A percentile compares a stretch with the other conserved stretches of the same genome.
Evolutionary conservation across 805 yeast genomes (phyloP).

Genomic region (Metschnikowia cerradonensis): DNA sequence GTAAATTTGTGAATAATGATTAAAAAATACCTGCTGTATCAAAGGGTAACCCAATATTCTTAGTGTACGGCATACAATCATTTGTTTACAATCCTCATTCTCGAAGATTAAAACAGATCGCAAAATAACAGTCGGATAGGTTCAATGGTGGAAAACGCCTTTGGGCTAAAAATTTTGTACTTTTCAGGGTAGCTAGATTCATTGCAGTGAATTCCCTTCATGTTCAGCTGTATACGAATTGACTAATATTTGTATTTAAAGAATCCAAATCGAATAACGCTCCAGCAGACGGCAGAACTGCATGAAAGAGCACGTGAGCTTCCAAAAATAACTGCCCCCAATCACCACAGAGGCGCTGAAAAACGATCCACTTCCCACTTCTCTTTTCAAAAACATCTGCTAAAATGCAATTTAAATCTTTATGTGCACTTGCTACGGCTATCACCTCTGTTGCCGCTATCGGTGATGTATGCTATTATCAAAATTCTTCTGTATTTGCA

Average conservation of each 20-base stretch:
- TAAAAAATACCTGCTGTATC: background rate
- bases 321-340: conserved; percentile 10
- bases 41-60: too few species aligned
- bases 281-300: background rate
- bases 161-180: background rate
- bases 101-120: conserved; percentile 1
- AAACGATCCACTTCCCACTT: conserved; percentile 2
- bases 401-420: conserved; percentile 37
- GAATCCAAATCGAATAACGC: background rate
- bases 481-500: background rate
- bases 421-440: conserved; percentile 46
- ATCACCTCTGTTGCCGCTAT: conserved; percentile 51
- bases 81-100: conserved; percentile 1
- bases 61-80: background rate
- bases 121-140: background rate
- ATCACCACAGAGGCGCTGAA: conserved; percentile 1
- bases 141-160: background rate
- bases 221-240: background rate
- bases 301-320: background rate
- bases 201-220: background rate
- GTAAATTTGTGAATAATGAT: background rate
- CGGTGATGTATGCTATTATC: conserved; percentile 45
- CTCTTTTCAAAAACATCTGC: background rate
- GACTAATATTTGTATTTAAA: background rate
- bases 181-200: background rate